Evolutionary conservation across 192 early-diverging fungal species (phyloP).

Genomic region (Coemansia sp.): DNA sequence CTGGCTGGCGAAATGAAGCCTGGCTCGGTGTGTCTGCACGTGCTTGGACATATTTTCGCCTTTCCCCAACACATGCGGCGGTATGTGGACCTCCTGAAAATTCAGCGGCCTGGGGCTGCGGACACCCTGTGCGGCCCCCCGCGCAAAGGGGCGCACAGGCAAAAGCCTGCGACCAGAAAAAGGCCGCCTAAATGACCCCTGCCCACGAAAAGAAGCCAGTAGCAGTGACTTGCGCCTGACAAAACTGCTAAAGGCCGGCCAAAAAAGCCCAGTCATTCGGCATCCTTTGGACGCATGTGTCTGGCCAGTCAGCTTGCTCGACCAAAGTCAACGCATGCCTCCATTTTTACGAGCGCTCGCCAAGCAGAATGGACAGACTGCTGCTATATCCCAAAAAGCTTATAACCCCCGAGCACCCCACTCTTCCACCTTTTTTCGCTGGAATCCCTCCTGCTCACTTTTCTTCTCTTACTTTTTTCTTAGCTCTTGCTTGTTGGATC

Average conservation of each 20-base stretch:
- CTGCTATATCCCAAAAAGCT: constrained; percentile 7
- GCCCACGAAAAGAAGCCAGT: not conserved
- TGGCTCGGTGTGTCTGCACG: constrained; percentile 4
- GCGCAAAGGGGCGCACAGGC: not conserved
- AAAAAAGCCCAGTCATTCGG: not conserved
- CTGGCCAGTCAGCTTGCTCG: not conserved
- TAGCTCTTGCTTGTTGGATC: not conserved
- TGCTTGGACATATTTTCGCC: constrained; percentile 1
- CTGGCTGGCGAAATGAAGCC: not conserved
- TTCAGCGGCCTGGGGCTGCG: not conserved
- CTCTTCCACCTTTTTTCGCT: constrained; percentile 11
- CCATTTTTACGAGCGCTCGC: not conserved
- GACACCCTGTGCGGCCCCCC: not conserved
- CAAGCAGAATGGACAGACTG: not conserved
- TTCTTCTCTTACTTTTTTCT: not conserved
- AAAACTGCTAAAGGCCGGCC: not conserved
- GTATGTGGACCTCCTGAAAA: constrained; percentile 3
- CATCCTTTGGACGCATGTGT: not conserved
- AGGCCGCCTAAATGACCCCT: not conserved
- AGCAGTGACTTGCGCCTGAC: not conserved
- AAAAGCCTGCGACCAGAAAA: not conserved
- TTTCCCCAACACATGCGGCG: constrained; percentile 12
- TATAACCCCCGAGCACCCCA: constrained; percentile 12
- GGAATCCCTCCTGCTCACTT: constrained; percentile 1
- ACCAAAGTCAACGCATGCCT: constrained; percentile 10